phyloP scores from a whole-genome alignment of 2,329 filamentous ascomycete species.

The Cladosporium velox region DNA sequence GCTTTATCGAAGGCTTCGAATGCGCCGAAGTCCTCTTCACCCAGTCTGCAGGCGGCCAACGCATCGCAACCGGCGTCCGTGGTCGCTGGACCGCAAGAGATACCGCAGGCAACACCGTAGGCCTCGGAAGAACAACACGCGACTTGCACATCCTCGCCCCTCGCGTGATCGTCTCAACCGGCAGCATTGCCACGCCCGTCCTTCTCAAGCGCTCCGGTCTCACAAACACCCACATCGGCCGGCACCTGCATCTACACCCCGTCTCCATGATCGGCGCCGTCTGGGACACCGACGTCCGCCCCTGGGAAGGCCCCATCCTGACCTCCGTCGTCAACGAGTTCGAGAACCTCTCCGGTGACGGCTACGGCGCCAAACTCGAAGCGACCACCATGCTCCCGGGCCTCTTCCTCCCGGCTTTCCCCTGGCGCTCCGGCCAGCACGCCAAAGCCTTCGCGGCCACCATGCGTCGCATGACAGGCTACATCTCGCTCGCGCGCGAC shows the following conservation, averaged over 20 bases:
- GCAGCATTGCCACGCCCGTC: conserved; percentile 74
- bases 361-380: conserved; percentile 84
- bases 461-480: conserved; percentile 68
- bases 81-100: conserved; percentile 77
- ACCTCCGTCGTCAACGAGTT: conserved; percentile 76
- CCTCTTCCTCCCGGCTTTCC: conserved; percentile 61
- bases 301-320: conserved; percentile 71
- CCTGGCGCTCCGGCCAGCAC: conserved; percentile 68
- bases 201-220: conserved; percentile 77
- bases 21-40: conserved; percentile 72
- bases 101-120: conserved; percentile 58
- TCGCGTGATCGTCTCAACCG: conserved; percentile 76
- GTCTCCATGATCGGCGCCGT: conserved; percentile 58
- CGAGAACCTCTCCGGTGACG: conserved; percentile 76
- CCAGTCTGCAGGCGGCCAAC: conserved; percentile 44
- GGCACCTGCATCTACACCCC: conserved; percentile 80
- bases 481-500: conserved; percentile 75
- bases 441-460: conserved; percentile 72
- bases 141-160: conserved; percentile 74
- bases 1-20: conserved; percentile 80
- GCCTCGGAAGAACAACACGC: conserved; percentile 55
- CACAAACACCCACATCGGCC: conserved; percentile 78
- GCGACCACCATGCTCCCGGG: conserved; percentile 73
- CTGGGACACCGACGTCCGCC: conserved; percentile 69
- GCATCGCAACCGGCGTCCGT: conserved; percentile 67